These are phyloP conservation scores for Cajanus cajan DNA, from an alignment of 306 rosid genomes.

Conservation along the genomic window DNA sequence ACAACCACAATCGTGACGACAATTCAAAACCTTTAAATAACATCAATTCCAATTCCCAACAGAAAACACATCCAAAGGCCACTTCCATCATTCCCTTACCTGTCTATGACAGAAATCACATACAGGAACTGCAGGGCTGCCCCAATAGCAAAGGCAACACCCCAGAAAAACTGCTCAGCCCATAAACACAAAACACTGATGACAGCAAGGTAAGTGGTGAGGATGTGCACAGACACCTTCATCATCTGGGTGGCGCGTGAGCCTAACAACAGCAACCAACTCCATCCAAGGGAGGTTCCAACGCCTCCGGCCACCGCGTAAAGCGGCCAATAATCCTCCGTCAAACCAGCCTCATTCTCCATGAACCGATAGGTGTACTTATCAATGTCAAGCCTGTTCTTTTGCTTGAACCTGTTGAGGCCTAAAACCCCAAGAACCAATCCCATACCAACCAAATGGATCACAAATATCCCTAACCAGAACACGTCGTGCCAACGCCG, in stretches of 20 bases:
- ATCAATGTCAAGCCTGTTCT: constrained; percentile 78
- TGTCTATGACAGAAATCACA: constrained; percentile 80
- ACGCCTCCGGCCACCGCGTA: constrained; percentile 84
- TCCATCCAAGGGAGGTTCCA: constrained; percentile 78
- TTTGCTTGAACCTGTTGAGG: constrained; percentile 72
- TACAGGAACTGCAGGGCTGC: constrained; percentile 83
- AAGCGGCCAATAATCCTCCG: constrained; percentile 86
- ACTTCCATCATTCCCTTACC: constrained; percentile 46
- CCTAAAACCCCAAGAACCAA: constrained; percentile 66
- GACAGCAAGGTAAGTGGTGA: constrained; percentile 93
- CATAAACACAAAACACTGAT: constrained; percentile 92
- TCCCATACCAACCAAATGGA: constrained; percentile 74
- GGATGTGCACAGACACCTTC: constrained; percentile 91
- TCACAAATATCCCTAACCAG: constrained; percentile 72
- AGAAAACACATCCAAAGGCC: neutral
- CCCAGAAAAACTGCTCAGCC: constrained; percentile 87
- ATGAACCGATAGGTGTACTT: constrained; percentile 51
- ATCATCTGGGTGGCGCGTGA: constrained; percentile 72
- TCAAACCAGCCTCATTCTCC: constrained; percentile 67
- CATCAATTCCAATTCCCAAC: constrained; percentile 6
- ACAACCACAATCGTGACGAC: neutral
- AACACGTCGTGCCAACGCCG: constrained; percentile 89
- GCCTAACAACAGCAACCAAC: constrained; percentile 79
- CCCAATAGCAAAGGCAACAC: constrained; percentile 80
- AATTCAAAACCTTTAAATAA: neutral